A percentile compares a stretch with the other conserved stretches of the same genome.
Evolutionary conservation across 306 rosid species (phyloP).

Genomic region (Lathyrus sativus): DNA sequence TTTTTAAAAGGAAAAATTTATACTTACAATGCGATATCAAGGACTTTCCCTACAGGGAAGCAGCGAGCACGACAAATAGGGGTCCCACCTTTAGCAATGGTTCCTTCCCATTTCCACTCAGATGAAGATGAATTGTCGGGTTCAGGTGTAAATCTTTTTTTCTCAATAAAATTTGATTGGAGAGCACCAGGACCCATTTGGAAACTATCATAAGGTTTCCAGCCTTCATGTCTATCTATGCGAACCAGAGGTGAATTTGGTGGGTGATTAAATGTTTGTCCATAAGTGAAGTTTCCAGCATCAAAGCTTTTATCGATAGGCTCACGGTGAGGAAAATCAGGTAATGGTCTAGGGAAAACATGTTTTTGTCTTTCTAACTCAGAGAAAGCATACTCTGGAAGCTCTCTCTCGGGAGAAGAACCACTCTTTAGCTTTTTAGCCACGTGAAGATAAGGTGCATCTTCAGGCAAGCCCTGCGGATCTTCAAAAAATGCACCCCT

Average conservation of each 20-base stretch:
- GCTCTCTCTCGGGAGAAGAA: constrained; percentile 66
- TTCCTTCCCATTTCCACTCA: constrained; percentile 99
- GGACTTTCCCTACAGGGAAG: constrained; percentile 91
- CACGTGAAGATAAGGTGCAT: constrained; percentile 52
- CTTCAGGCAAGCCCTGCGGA: constrained; percentile 64
- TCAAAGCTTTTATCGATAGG: constrained; percentile 55
- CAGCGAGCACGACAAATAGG: constrained; percentile 97
- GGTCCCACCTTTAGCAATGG: constrained; percentile 97
- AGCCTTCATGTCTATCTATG: constrained; percentile 58
- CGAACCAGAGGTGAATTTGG: constrained; percentile 49
- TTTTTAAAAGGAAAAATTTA: constrained; percentile 29
- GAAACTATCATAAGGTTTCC: constrained; percentile 69
- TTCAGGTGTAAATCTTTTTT: constrained; percentile 72
- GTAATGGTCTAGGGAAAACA: constrained; percentile 46
- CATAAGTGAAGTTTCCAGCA: constrained; percentile 53
- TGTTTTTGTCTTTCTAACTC: constrained; percentile 68
- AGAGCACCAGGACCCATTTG: constrained; percentile 56
- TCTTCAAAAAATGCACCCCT: constrained; percentile 63
- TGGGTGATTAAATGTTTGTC: constrained; percentile 58
- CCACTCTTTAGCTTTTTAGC: constrained; percentile 67
- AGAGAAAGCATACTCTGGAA: constrained; percentile 73
- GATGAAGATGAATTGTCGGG: constrained; percentile 56
- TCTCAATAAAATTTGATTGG: constrained; percentile 52
- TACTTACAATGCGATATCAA: constrained; percentile 84
- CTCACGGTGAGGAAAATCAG: constrained; percentile 58